These are phyloP conservation scores for Ambrosia trifida DNA, from an alignment of 129 eudicot genomes.

Conservation along the genomic window DNA sequence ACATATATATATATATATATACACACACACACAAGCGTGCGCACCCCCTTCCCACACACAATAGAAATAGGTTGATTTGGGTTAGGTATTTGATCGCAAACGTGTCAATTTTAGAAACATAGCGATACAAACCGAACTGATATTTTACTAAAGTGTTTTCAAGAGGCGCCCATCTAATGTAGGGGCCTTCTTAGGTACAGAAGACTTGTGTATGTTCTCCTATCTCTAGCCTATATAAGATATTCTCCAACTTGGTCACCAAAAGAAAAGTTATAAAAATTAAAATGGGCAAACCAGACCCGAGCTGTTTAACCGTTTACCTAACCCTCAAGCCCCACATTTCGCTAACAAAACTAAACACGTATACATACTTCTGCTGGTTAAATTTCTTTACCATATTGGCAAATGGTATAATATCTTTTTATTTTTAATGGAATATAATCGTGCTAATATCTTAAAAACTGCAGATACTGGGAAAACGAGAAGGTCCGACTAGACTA, in stretches of 20 bases:
- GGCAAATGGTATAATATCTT: background rate
- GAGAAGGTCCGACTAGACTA: constrained; percentile 85
- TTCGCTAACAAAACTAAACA: background rate
- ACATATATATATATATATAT: background rate
- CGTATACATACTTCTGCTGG: background rate
- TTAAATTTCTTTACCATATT: background rate
- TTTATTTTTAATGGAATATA: constrained; percentile 7
- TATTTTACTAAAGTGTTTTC: background rate
- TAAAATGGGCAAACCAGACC: background rate
- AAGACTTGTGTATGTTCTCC: background rate
- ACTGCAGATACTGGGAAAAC: constrained; percentile 89
- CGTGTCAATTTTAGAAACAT: background rate
- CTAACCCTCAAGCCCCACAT: background rate
- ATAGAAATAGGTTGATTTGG: background rate
- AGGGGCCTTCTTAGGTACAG: background rate
- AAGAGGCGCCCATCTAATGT: background rate
- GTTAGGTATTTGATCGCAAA: background rate
- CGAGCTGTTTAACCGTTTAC: background rate
- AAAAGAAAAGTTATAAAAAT: background rate
- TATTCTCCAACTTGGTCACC: background rate
- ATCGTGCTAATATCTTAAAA: background rate
- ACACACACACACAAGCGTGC: too few species aligned
- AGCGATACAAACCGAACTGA: background rate
- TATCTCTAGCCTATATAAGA: background rate
- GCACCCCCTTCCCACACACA: background rate